Evolutionary conservation across 257 asterid species (phyloP).

Genomic region (Solanum sejunctum): DNA sequence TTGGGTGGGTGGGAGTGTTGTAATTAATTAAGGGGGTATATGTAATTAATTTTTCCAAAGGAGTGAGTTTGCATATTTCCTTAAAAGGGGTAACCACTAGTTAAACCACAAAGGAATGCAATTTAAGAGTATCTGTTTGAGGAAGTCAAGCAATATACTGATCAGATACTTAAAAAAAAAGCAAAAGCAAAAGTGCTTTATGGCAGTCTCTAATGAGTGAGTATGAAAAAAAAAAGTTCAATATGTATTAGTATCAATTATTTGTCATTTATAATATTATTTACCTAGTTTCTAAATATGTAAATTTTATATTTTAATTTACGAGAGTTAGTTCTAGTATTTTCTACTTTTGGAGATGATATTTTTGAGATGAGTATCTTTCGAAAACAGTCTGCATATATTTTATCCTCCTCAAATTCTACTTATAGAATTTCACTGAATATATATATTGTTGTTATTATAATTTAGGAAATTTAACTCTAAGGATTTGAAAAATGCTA

Average conservation of each 20-base stretch:
- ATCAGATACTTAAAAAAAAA: not conserved
- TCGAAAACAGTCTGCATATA: too few relatives aligned
- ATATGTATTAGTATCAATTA: not conserved
- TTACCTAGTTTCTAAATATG: too few relatives aligned
- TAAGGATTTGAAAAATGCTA: too few relatives aligned
- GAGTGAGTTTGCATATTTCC: not conserved
- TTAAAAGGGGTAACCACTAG: not conserved
- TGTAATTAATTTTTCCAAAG: not conserved
- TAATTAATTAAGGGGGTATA: not conserved
- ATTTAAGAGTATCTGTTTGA: constrained; percentile 1
- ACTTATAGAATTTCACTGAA: too few relatives aligned
- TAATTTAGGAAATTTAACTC: too few relatives aligned
- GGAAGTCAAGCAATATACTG: not conserved
- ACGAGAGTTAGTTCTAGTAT: not conserved
- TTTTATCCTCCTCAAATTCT: too few relatives aligned
- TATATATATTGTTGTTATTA: too few relatives aligned
- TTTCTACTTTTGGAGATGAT: too few relatives aligned
- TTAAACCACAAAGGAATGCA: constrained; percentile 7
- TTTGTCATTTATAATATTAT: too few relatives aligned
- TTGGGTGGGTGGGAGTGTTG: not conserved
- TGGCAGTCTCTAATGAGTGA: not conserved
- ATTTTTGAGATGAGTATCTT: too few relatives aligned
- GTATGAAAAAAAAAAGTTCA: not conserved
- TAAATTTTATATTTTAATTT: not conserved
- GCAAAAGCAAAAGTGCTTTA: not conserved